Percentiles rank a stretch among this genome's conserved stretches.
These are phyloP conservation scores for Penicillium sp. DNA, from an alignment of 2,329 filamentous ascomycete genomes.

Conservation along the genomic window DNA sequence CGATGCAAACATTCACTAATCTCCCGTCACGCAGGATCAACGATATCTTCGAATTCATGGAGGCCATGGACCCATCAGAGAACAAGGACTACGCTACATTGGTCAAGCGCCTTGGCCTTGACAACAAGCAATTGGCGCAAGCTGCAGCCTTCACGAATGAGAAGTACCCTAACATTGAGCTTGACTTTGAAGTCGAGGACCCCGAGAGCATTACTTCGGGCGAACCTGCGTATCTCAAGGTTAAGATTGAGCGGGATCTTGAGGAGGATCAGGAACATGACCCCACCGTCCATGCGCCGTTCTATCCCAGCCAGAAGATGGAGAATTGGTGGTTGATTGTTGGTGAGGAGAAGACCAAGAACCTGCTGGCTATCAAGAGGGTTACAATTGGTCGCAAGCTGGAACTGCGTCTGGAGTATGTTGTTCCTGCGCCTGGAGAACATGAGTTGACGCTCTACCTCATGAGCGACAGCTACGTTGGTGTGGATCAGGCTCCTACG, in stretches of 20 bases:
- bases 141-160: slow-evolving; percentile 95
- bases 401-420: slow-evolving; percentile 79
- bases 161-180: slow-evolving; percentile 90
- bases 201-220: slow-evolving; percentile 75
- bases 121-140: slow-evolving; percentile 76
- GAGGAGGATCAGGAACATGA: slow-evolving; percentile 72
- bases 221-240: slow-evolving; percentile 73
- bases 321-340: slow-evolving; percentile 99
- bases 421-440: slow-evolving; percentile 77
- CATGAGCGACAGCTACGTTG: slow-evolving; percentile 96
- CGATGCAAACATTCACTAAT: slow-evolving; percentile 26
- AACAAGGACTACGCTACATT: slow-evolving; percentile 76
- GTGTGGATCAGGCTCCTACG: slow-evolving; percentile 90
- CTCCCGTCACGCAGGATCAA: slow-evolving; percentile 60
- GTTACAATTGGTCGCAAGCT: slow-evolving; percentile 79
- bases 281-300: slow-evolving; percentile 85
- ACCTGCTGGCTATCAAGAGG: slow-evolving; percentile 86
- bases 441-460: slow-evolving; percentile 87
- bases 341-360: slow-evolving; percentile 85
- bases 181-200: slow-evolving; percentile 83
- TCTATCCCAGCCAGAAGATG: slow-evolving; percentile 86
- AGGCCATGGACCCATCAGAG: slow-evolving; percentile 94
- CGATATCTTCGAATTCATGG: slow-evolving; percentile 97
- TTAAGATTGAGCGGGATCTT: slow-evolving; percentile 79
- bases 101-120: slow-evolving; percentile 72